Evolutionary conservation across 2,329 filamentous ascomycete genomes (phyloP), one percentile per base, ranked within the genome.

Genomic region (Fusarium multiceps): DNA sequence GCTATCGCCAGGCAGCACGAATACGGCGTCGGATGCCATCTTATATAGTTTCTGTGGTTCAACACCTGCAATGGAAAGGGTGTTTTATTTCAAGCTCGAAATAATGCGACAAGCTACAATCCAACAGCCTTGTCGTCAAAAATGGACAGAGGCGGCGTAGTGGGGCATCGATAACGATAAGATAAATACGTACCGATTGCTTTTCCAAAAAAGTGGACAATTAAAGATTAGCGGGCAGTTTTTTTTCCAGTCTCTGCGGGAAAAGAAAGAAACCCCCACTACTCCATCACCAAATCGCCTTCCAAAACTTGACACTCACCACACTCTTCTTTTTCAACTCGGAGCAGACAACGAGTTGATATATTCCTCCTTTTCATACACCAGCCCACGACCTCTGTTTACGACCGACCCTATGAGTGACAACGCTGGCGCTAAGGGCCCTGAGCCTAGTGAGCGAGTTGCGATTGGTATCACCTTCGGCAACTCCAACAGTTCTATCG

Each of bases 401-500:
- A 58, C 71, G 63, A 63, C 63, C 68, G 61, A 63, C 53, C 66
- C 73, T 65, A 87, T 87, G 85, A 82, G 82, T 80, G 83, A 84
- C 64, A 83, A 82, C 75, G 80, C 77, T 71, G 79, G 78, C 63
- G 77, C 77, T 63, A 80, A 81, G 77, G 82, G 80, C 77, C 79
- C 82, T 66, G 82, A 85, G 81, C 88, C 88, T 54, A 83, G 82
- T 74, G 85, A 90, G 74, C 86, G 89, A 76, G 85, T 87, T 77
- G 93, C 92, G 79, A 98, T 99, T 83, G 96, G 96, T 80, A 94
- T 99, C 79, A 92, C 94, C 74, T 98, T 98, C 86, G 96, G 96
- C 83, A 99, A 98, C 86, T 94, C 94, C 68, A 97, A 97, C 90
- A 97, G 93, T 85, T 98, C 94, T 66, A 98, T 99, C 83, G 95